A percentile compares a stretch with the other conserved stretches of the same genome.
Evolutionary conservation across 176 grass and related monocot genomes (phyloP).

Genomic region (Olyra latifolia): DNA sequence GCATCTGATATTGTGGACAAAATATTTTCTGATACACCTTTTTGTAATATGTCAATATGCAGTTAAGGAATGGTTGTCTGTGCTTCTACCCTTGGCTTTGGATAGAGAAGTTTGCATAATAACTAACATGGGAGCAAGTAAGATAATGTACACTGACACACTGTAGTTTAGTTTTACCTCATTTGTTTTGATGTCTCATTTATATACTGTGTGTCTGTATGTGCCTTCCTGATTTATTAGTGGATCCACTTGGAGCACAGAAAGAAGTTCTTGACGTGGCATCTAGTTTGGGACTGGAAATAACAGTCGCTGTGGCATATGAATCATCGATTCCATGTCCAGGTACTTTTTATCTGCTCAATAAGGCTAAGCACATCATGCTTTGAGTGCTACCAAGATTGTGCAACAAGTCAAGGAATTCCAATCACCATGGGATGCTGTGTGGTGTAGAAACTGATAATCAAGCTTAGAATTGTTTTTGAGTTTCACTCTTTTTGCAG

Average conservation of each 20-base stretch:
- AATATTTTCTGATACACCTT: conserved; percentile 12
- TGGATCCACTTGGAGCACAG: conserved; percentile 86
- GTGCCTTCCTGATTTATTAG: conserved; percentile 41
- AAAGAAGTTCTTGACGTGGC: conserved; percentile 70
- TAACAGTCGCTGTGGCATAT: conserved; percentile 71
- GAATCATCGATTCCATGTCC: conserved; percentile 47
- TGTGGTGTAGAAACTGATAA: neutral
- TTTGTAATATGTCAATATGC: conserved; percentile 34
- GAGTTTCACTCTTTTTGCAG: conserved; percentile 41
- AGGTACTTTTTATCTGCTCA: conserved; percentile 32
- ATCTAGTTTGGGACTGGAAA: conserved; percentile 58
- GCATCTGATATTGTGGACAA: neutral
- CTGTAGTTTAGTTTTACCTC: conserved; percentile 22
- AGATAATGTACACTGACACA: conserved; percentile 26
- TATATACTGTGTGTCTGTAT: neutral
- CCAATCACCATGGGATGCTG: neutral
- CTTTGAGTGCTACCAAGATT: conserved; percentile 6
- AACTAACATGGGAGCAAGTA: conserved; percentile 97
- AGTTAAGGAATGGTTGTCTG: conserved; percentile 84
- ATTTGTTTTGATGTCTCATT: conserved; percentile 17
- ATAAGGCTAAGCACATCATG: neutral
- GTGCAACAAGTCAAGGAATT: neutral
- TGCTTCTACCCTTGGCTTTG: conserved; percentile 85
- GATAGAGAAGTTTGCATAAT: conserved; percentile 75
- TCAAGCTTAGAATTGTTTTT: conserved; percentile 17